phyloP scores from a whole-genome alignment of 202 grass and related monocot species.

The Setaria viridis region DNA sequence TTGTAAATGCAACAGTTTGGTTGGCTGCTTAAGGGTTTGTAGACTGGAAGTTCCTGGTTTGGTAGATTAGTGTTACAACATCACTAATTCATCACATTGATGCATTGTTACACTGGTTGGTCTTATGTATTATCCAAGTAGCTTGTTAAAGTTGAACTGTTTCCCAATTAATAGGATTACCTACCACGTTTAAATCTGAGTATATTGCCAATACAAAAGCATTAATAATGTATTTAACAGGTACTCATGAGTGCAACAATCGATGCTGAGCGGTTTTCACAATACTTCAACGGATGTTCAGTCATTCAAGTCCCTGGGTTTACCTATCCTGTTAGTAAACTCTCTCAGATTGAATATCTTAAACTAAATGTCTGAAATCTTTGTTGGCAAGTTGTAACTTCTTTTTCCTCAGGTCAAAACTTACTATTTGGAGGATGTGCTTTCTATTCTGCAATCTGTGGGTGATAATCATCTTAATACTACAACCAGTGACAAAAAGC shows the following conservation, averaged over 20 bases:
- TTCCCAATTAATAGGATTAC: not conserved
- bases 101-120: not conserved
- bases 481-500: slow-evolving; percentile 43
- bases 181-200: not conserved
- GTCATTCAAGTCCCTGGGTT: slow-evolving; percentile 95
- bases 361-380: slow-evolving; percentile 33
- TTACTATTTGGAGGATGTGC: slow-evolving; percentile 97
- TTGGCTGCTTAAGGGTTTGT: slow-evolving; percentile 2
- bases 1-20: slow-evolving; percentile 15
- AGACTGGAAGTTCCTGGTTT: not conserved
- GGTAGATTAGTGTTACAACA: not conserved
- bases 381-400: slow-evolving; percentile 43
- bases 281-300: slow-evolving; percentile 95
- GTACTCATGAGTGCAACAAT: slow-evolving; percentile 97
- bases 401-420: slow-evolving; percentile 71
- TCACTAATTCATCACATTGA: not conserved
- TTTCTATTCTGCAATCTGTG: slow-evolving; percentile 75
- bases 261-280: slow-evolving; percentile 86
- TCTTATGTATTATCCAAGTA: not conserved
- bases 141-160: slow-evolving; percentile 17
- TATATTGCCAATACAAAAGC: slow-evolving; percentile 22
- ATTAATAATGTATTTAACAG: slow-evolving; percentile 61
- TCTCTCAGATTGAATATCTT: slow-evolving; percentile 21
- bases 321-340: slow-evolving; percentile 85
- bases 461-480: slow-evolving; percentile 73